Evolutionary conservation across 495 filamentous ascomycete species (phyloP).

Genomic region (Penicillium coprophilum): DNA sequence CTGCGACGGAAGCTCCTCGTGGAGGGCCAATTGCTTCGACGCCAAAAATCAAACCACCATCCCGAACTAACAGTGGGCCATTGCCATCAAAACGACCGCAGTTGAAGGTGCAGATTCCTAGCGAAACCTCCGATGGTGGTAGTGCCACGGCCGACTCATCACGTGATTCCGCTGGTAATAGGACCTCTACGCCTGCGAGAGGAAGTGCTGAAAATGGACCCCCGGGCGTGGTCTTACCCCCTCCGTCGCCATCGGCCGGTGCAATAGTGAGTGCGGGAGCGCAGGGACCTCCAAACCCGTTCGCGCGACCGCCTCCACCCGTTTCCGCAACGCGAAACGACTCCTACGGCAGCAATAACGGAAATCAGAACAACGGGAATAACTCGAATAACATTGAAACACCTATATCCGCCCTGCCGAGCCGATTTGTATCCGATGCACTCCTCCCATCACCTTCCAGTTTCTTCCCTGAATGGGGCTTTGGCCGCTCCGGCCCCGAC

Average conservation of each 20-base stretch:
- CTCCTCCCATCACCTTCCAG: slow-evolving; percentile 83
- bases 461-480: slow-evolving; percentile 92
- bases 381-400: slow-evolving; percentile 84
- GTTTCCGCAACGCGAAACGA: slow-evolving; percentile 35
- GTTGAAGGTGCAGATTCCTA: slow-evolving; percentile 91
- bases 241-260: slow-evolving; percentile 86
- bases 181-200: slow-evolving; percentile 51
- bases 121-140: slow-evolving; percentile 80
- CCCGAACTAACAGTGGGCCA: slow-evolving; percentile 67
- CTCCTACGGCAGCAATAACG: slow-evolving; percentile 58
- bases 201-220: slow-evolving; percentile 56
- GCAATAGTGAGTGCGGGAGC: slow-evolving; percentile 88
- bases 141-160: slow-evolving; percentile 74
- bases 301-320: slow-evolving; percentile 78
- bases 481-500: slow-evolving; percentile 61
- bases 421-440: slow-evolving; percentile 80
- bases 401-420: slow-evolving; percentile 94
- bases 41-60: slow-evolving; percentile 67
- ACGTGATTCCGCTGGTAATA: slow-evolving; percentile 63
- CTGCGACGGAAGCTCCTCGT: slow-evolving; percentile 44
- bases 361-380: slow-evolving; percentile 61
- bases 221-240: slow-evolving; percentile 78
- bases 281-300: slow-evolving; percentile 90
- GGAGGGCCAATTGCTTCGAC: slow-evolving; percentile 51
- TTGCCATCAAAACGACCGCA: slow-evolving; percentile 69